These are phyloP conservation scores for Trichocladium uniseriatum DNA, from an alignment of 495 filamentous ascomycete genomes.

Conservation along the genomic window DNA sequence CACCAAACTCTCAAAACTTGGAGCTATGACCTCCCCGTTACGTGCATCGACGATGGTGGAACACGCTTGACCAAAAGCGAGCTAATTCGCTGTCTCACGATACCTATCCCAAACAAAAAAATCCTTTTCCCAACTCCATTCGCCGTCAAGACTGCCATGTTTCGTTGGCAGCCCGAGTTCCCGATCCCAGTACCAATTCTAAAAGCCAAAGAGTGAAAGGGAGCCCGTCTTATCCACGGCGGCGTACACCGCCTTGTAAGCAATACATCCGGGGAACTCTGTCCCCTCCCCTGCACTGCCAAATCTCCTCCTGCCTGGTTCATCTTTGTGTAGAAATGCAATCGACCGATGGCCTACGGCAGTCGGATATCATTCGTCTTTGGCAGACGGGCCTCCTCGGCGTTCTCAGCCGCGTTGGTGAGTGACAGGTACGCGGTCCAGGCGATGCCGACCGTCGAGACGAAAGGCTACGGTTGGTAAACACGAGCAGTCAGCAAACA, in stretches of 20 bases:
- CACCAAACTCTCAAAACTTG: too few species aligned
- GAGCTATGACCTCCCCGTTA: background rate
- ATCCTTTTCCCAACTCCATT: conserved; percentile 4
- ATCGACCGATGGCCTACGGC: too few species aligned
- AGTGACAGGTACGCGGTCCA: conserved; percentile 99
- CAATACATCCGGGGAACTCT: too few species aligned
- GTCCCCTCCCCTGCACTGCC: too few species aligned
- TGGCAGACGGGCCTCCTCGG: background rate
- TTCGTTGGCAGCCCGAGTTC: background rate
- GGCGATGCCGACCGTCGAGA: conserved; percentile 90
- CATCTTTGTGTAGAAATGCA: too few species aligned
- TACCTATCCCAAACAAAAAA: background rate
- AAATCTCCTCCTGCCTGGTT: too few species aligned
- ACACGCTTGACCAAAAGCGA: background rate
- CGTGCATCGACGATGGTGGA: background rate
- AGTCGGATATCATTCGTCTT: background rate
- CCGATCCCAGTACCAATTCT: background rate
- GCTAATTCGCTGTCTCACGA: background rate
- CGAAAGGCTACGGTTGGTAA: conserved; percentile 90
- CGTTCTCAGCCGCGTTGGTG: conserved; percentile 78
- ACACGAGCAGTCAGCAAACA: too few species aligned
- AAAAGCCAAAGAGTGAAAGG: background rate
- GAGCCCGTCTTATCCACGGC: background rate
- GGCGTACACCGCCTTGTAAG: too few species aligned
- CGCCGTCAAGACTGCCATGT: background rate